Evolutionary conservation across 768 basidiomycete genomes (phyloP).

Genomic region (Dentipellis sp.): DNA sequence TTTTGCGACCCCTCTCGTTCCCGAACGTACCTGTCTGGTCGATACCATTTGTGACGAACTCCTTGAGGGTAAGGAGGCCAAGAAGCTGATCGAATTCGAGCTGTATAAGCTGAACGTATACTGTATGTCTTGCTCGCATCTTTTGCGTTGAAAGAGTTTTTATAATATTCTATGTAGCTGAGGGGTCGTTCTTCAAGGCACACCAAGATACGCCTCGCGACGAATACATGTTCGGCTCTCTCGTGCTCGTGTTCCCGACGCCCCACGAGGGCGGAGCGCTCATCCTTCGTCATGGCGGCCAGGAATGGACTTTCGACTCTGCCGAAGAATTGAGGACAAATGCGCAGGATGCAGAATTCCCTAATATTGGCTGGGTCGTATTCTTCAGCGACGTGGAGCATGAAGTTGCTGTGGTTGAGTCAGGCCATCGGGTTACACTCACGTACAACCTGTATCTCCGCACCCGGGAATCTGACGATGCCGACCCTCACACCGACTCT

Average conservation of each 20-base stretch:
- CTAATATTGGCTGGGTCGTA: constrained; percentile 29
- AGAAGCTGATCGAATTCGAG: constrained; percentile 12
- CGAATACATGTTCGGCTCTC: constrained; percentile 26
- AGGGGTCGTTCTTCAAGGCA: too few species aligned
- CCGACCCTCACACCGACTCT: background rate
- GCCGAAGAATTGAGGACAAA: too few species aligned
- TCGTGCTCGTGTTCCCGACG: too few species aligned
- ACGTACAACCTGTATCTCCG: constrained; percentile 31
- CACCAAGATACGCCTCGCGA: constrained; percentile 20
- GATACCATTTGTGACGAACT: constrained; percentile 15
- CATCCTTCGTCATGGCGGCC: background rate
- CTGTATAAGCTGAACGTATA: constrained; percentile 22
- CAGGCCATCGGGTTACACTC: constrained; percentile 34
- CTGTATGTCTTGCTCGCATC: constrained; percentile 7
- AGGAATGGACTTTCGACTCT: background rate
- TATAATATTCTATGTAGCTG: constrained; percentile 10
- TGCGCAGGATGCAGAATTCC: too few species aligned
- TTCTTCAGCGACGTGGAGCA: constrained; percentile 38
- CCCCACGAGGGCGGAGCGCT: constrained; percentile 23
- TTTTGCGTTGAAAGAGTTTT: background rate
- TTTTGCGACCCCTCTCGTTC: constrained; percentile 28
- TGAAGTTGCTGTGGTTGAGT: constrained; percentile 30
- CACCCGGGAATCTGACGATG: background rate
- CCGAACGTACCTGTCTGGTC: constrained; percentile 19
- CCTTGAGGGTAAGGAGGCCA: constrained; percentile 13